Evolutionary conservation across 495 filamentous ascomycete species (phyloP), one percentile per base, ranked within the genome.

Genomic region (Hypoxylon trugodes): DNA sequence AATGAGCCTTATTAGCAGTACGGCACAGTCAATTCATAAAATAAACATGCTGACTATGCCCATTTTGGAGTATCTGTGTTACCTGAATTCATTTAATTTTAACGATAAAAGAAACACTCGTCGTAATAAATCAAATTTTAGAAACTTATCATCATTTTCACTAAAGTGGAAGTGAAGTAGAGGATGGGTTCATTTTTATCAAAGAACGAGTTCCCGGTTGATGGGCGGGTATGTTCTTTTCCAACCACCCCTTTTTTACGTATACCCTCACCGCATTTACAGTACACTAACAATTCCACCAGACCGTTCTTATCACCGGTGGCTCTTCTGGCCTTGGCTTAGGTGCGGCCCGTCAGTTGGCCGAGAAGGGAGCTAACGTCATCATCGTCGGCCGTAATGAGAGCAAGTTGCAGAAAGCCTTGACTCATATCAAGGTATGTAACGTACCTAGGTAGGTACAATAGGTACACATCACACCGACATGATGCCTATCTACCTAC

Each of bases 311-410:
- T 7, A 81, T 96, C 57, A 96, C 92, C 1, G 92, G 92, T 38
- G 91, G 85, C 52, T 96, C 92, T 5, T 85, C 90, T 68, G 92
- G 92, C 30, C 90, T 93, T 84, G 92, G 92, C 45, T 82, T 82
- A 67, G 82, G 80, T 52, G 80, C 89, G 10, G 92, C 85, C 2
- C 79, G 79, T n/a, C 78, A 90, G 33, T 83, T 96, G 6, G 83
- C 91, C 1, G 72, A 75, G 24, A 92, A 88, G 78, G 92, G 91
- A 45, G 91, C 92, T 9, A 88, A 89, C 68, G 76, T 96, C 24
- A 80, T 90, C 28, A 86, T 95, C 50, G 86, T 93, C 46, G 88
- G 91, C 8, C 85, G 91, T 8, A 84, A 87, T 51, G 61, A 77
- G 16, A 69, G 72, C 21, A 93, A 90, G 71, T 88, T 96, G 8